These are phyloP conservation scores for Thozetella sp. DNA, from an alignment of 495 filamentous ascomycete genomes.

Conservation along the genomic window DNA sequence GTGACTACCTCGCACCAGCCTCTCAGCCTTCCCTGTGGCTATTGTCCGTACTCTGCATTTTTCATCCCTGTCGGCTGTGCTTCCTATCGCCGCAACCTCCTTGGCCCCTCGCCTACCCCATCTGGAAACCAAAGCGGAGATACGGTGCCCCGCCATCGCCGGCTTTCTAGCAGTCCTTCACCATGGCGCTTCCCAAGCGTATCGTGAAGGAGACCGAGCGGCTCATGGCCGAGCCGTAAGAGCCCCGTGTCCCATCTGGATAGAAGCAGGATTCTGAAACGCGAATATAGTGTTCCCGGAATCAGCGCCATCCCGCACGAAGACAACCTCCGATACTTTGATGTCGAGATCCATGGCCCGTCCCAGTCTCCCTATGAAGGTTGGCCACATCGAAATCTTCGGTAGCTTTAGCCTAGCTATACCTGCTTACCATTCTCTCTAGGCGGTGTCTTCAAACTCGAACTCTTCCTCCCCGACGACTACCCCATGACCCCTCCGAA, in stretches of 20 bases:
- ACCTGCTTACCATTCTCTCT: neutral
- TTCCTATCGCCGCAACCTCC: conserved; percentile 1
- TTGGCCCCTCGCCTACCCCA: too few species aligned
- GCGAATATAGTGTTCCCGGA: conserved; percentile 77
- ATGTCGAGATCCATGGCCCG: conserved; percentile 95
- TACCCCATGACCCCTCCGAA: conserved; percentile 99
- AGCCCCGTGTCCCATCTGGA: conserved; percentile 4
- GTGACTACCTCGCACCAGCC: too few species aligned
- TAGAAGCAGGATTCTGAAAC: too few species aligned
- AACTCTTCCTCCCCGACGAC: conserved; percentile 98
- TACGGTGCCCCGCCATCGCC: neutral
- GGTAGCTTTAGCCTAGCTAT: neutral
- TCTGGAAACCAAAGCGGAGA: neutral
- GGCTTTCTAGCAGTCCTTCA: neutral
- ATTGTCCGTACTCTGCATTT: too few species aligned
- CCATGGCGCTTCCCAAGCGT: conserved; percentile 85
- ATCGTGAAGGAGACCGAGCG: conserved; percentile 99
- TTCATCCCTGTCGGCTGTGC: too few species aligned
- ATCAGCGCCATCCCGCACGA: conserved; percentile 98
- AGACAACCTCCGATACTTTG: conserved; percentile 97
- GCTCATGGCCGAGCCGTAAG: conserved; percentile 94
- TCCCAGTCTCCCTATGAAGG: conserved; percentile 93
- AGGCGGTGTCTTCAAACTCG: conserved; percentile 96
- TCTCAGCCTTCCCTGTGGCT: too few species aligned
- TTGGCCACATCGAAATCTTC: conserved; percentile 25